Conservation (phyloP, 768 basidiomycete species). For the Lepiota brunneoincarnata region DNA sequence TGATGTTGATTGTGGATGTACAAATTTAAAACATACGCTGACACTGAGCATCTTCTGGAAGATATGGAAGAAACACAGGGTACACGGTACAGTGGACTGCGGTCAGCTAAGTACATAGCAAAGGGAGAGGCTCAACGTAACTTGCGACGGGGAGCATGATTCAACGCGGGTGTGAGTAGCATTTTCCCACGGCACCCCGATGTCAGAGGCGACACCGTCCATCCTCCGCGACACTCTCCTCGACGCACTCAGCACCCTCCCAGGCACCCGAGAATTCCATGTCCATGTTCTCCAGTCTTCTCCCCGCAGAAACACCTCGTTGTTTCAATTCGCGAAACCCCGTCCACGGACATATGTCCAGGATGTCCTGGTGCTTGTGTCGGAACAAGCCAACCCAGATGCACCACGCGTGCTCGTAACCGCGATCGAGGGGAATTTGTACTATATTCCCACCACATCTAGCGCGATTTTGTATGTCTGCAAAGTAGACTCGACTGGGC, state of each 20-base stretch:
- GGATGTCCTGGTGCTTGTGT: constrained; percentile 74
- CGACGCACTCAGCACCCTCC: constrained; percentile 48
- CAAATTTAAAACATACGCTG: too few species aligned
- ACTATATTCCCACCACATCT: constrained; percentile 66
- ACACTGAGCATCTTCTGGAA: too few species aligned
- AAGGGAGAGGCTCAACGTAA: background rate
- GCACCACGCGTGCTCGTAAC: constrained; percentile 62
- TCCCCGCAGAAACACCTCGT: constrained; percentile 58
- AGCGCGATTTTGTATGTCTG: constrained; percentile 83
- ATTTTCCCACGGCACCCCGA: constrained; percentile 5
- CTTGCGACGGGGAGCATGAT: background rate
- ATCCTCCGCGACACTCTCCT: constrained; percentile 63
- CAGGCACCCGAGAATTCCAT: constrained; percentile 71
- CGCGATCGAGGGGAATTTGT: constrained; percentile 78
- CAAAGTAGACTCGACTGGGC: constrained; percentile 93
- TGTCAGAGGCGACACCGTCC: constrained; percentile 8
- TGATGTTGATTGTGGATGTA: too few species aligned
- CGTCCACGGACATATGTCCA: constrained; percentile 68
- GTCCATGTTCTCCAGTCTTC: constrained; percentile 72
- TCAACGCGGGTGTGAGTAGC: background rate
- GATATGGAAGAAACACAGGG: too few species aligned
- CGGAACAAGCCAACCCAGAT: constrained; percentile 43
- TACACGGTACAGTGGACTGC: too few species aligned
- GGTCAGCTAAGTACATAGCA: too few species aligned
- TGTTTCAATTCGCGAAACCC: constrained; percentile 76